A percentile compares a stretch with the other conserved stretches of the same genome.
These are phyloP conservation scores for Collybia nuda DNA, from an alignment of 768 basidiomycete genomes.

Conservation along the genomic window DNA sequence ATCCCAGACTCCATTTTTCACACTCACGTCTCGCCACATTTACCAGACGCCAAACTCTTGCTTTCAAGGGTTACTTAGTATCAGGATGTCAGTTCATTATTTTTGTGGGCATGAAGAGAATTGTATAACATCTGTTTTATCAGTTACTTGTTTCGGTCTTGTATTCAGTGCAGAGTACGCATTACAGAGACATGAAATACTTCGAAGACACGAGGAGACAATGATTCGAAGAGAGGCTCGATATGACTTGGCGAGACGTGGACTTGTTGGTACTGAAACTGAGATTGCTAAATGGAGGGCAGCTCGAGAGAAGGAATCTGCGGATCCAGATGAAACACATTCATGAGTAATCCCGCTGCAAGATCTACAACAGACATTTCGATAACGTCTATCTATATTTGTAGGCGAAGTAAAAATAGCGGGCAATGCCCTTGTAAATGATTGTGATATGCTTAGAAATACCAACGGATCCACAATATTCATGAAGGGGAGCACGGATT, in stretches of 20 bases:
- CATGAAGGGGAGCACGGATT: neutral
- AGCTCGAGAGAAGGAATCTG: slow-evolving; percentile 15
- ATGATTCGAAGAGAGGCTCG: slow-evolving; percentile 71
- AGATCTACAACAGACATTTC: neutral
- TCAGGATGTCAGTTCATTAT: slow-evolving; percentile 56
- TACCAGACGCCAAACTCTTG: slow-evolving; percentile 71
- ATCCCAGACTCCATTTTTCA: neutral
- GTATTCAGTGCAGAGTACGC: slow-evolving; percentile 78
- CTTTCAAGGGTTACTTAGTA: slow-evolving; percentile 80
- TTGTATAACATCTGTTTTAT: neutral
- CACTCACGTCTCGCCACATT: slow-evolving; percentile 2
- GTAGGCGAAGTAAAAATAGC: neutral
- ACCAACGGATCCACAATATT: neutral
- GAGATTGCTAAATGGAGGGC: slow-evolving; percentile 82
- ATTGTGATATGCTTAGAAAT: neutral
- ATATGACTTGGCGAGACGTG: slow-evolving; percentile 70
- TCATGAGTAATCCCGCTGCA: neutral
- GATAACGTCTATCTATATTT: slow-evolving; percentile 5
- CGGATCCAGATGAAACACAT: neutral
- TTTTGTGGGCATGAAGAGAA: neutral
- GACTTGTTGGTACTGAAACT: slow-evolving; percentile 78
- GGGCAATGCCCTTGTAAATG: neutral
- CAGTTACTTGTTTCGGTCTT: slow-evolving; percentile 66
- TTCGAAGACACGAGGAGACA: slow-evolving; percentile 66
- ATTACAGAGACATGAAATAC: slow-evolving; percentile 66